Base-by-base conservation (phyloP, 768 basidiomycete species). In the Trametes elegans region DNA sequence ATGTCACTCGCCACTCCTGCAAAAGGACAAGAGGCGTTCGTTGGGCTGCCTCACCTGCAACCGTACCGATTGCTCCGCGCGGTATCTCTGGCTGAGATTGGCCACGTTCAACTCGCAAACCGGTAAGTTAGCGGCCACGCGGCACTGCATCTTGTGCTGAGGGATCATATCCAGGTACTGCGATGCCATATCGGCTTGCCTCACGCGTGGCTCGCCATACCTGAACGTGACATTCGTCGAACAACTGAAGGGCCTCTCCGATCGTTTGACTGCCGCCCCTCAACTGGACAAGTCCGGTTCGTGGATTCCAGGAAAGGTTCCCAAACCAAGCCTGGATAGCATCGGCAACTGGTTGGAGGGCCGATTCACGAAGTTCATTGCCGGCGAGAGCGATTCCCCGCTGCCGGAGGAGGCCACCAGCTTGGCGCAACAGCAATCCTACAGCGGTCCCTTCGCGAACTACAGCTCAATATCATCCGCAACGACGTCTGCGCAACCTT, bases 311-410 rank as follows among this genome's bases (percentile, higher is more conserved):
- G 79, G 83, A n/a, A 94, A 92, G 68, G 77, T 95, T 59, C 79
- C 85, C 31, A 93, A 95, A 64, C 94, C 97, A 2, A 96, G 90
- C 57, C 78, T 98, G 41, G 94, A 98, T 68, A 87, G 85, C 29
- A 83, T 98, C 44, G 90, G 94, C 24, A 87, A 85, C 39, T 98
- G 94, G 88, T 77, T 98, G 23, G 96, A 93, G 71, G 88, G 90
- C 11, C 83, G 89, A 16, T 83, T 99, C 65, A 93, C 93, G 14
- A 95, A 95, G 66, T 86, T 99, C 62, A 93, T 99, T 56, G 91
- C 95, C 8, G 97, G 96, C 2, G 94, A 97, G 47, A 81, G 77
- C n/a, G 88, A 88, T 34, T 68, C 73, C 9, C 66, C 71, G 0
- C 58, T 55, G 7, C 62, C 70, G 13, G 73, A 74, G 14, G 70